phyloP scores from a whole-genome alignment of 225 moss, liverwort and hornwort species.

The Physcomitrellopsis africana region DNA sequence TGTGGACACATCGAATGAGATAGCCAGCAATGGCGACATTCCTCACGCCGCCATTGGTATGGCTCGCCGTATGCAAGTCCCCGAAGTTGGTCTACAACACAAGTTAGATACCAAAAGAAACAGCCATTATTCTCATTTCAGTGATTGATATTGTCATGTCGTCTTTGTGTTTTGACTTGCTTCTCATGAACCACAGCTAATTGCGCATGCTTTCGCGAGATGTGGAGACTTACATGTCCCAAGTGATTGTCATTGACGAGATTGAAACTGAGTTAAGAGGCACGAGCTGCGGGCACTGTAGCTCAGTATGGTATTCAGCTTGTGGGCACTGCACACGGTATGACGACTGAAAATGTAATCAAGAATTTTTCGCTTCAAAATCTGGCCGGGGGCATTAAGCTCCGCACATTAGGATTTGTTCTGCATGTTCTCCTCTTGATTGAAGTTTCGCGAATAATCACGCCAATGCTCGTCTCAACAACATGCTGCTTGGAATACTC shows the following conservation, averaged over 20 bases:
- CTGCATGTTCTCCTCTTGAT: neutral
- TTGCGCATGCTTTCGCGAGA: slow-evolving; percentile 50
- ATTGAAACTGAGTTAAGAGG: slow-evolving; percentile 95
- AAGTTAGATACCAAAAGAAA: slow-evolving; percentile 44
- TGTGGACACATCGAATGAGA: slow-evolving; percentile 96
- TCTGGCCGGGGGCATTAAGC: slow-evolving; percentile 94
- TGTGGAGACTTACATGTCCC: slow-evolving; percentile 99
- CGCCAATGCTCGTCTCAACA: too few relatives aligned
- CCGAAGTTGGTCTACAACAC: slow-evolving; percentile 87
- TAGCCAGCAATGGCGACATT: slow-evolving; percentile 94
- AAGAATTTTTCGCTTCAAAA: slow-evolving; percentile 94
- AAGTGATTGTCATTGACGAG: slow-evolving; percentile 95
- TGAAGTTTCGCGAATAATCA: too few relatives aligned
- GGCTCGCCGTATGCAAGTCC: slow-evolving; percentile 96
- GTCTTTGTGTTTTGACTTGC: neutral
- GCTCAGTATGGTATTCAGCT: slow-evolving; percentile 93
- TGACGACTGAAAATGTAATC: slow-evolving; percentile 92
- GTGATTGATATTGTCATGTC: too few relatives aligned
- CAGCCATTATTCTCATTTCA: neutral
- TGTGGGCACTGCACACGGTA: slow-evolving; percentile 95
- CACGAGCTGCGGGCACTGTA: slow-evolving; percentile 83
- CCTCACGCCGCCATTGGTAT: slow-evolving; percentile 87
- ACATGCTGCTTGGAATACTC: too few relatives aligned
- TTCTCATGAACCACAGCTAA: neutral
- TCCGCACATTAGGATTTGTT: slow-evolving; percentile 40